Base-by-base conservation (phyloP, 1,284 basidiomycete genomes). In the Irpex sp. region DNA sequence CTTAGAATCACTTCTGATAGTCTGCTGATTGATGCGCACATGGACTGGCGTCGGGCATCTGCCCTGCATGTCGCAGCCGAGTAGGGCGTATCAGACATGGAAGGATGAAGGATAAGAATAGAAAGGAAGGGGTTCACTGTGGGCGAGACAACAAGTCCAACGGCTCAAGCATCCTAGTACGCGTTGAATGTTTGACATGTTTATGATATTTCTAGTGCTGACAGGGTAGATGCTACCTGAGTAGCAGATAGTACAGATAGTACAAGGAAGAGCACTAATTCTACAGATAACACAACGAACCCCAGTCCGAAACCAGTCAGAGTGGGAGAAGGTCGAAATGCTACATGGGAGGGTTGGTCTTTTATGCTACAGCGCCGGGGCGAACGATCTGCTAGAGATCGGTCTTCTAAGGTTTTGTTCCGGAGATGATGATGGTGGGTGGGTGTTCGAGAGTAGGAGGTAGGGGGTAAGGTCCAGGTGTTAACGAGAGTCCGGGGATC, bases 231-330 rank as follows among this genome's bases (percentile, higher is more conserved):
- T 21, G 49, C 49, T 50, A 50, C 6, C 39, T 46, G n/a, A 49
- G 37, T 58, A 33, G 54, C 54, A 21, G 11, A 57, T 49, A 35
- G 53, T 55, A 55, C 37, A 11, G 11, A 37, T 39, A 58, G 11
- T n/a, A 58, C 19, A 43, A 58, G 33, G 35, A 19, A 43, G 17
- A 58, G 56, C 56, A 58, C 56, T 43, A 17, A n/a, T 43, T 13
- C n/a, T 11, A 39, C 35, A 60, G n/a, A 56, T 15, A 46, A 15
- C 21, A 36, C 54, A 17, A 46, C 58, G 58, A 21, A 21, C 17
- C 64, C 57, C 61, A 49, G 47, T 9, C 61, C 64, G 60, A 31
- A 55, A 17, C 61, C 64, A 26, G 57, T 39, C 47, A 51, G 37
- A 49, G 35, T 49, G 59, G 57, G 57, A 58, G 63, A 58, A 39